phyloP scores from a whole-genome alignment of 2,329 filamentous ascomycete genomes.

The Monosporascus sp. region DNA sequence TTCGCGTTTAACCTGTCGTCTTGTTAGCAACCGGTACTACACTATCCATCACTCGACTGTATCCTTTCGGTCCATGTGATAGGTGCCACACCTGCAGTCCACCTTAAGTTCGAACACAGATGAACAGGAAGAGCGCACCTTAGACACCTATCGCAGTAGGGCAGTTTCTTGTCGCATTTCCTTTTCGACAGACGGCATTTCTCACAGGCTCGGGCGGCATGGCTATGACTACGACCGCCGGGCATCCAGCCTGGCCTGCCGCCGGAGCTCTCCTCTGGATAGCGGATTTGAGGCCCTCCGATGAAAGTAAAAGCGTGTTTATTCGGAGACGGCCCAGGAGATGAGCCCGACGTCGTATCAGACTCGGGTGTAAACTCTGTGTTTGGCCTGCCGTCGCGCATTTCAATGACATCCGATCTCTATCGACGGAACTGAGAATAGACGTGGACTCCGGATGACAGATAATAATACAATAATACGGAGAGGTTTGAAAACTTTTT shows the following conservation, averaged over 20 bases:
- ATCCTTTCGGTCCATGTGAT: constrained; percentile 8
- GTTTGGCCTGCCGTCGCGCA: neutral
- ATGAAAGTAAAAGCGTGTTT: constrained; percentile 9
- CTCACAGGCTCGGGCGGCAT: constrained; percentile 26
- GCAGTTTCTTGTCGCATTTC: constrained; percentile 28
- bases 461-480: too few relatives aligned
- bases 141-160: constrained; percentile 25
- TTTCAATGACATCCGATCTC: neutral
- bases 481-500: too few relatives aligned
- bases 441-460: neutral
- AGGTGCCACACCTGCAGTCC: neutral
- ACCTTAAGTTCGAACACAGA: neutral
- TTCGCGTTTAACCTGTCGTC: constrained; percentile 24
- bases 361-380: constrained; percentile 17
- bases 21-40: neutral
- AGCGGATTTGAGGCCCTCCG: constrained; percentile 3
- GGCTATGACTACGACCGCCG: neutral
- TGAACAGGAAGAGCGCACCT: constrained; percentile 15
- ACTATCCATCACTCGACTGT: too few relatives aligned
- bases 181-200: constrained; percentile 28
- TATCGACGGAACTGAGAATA: constrained; percentile 5
- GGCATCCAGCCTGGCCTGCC: constrained; percentile 3
- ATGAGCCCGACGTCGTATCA: constrained; percentile 19
- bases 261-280: constrained; percentile 5
- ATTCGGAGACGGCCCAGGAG: constrained; percentile 18